Evolutionary conservation across 2,329 filamentous ascomycete species (phyloP).

Genomic region (Fusarium duplospermum): DNA sequence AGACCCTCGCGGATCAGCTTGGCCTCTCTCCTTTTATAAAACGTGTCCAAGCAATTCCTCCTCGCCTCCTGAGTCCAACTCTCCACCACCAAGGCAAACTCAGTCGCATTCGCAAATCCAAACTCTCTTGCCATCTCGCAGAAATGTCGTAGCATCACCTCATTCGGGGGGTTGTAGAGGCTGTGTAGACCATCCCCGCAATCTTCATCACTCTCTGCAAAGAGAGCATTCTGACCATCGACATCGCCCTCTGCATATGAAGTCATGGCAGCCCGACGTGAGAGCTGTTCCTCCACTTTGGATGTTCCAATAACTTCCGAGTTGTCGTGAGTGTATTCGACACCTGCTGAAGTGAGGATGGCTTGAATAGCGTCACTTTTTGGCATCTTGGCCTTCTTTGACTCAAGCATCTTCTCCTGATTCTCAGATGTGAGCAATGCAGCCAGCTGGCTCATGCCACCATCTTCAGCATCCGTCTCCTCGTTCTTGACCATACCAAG

Average conservation of each 20-base stretch:
- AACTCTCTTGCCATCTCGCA: conserved; percentile 88
- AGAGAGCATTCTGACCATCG: conserved; percentile 67
- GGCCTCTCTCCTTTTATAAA: conserved; percentile 77
- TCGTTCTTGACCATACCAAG: conserved; percentile 59
- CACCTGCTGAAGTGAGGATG: conserved; percentile 87
- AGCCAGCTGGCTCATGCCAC: conserved; percentile 79
- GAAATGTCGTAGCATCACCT: conserved; percentile 84
- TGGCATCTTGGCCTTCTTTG: conserved; percentile 52
- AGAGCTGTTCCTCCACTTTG: conserved; percentile 89
- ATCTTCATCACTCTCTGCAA: conserved; percentile 62
- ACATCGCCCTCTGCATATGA: conserved; percentile 58
- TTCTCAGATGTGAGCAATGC: conserved; percentile 61
- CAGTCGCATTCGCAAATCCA: conserved; percentile 79
- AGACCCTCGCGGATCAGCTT: conserved; percentile 52
- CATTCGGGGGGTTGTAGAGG: conserved; percentile 77
- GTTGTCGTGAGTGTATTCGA: conserved; percentile 97
- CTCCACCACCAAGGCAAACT: conserved; percentile 92
- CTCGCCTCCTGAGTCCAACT: conserved; percentile 88
- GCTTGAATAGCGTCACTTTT: conserved; percentile 84
- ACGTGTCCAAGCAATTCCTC: conserved; percentile 80
- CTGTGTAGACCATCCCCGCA: conserved; percentile 48
- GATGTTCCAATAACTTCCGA: conserved; percentile 93
- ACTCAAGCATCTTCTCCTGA: conserved; percentile 52
- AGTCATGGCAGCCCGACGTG: conserved; percentile 76
- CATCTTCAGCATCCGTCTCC: conserved; percentile 68